phyloP scores from a whole-genome alignment of 768 basidiomycete species.

The Russula emetica region DNA sequence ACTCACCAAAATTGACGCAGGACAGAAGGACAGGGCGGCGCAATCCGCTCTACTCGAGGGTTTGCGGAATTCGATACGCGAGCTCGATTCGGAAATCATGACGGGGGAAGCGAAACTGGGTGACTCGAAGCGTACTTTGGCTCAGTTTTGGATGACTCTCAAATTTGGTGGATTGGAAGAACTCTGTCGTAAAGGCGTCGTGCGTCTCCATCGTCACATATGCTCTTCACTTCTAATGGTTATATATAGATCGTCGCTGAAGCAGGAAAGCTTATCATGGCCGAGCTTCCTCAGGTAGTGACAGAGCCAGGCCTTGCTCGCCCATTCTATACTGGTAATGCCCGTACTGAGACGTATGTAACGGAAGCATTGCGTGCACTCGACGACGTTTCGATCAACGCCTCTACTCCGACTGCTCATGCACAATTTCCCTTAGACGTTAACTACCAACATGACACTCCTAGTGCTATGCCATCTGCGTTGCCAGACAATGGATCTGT shows the following conservation, averaged over 20 bases:
- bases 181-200: conserved; percentile 73
- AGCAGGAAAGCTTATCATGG: conserved; percentile 49
- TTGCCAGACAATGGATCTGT: background rate
- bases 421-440: conserved; percentile 9
- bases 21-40: conserved; percentile 73
- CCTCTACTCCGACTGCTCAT: conserved; percentile 34
- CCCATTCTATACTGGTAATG: conserved; percentile 63
- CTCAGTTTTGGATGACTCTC: conserved; percentile 67
- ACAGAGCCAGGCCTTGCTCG: conserved; percentile 79
- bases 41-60: conserved; percentile 72
- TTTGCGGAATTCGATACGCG: conserved; percentile 70
- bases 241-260: conserved; percentile 48
- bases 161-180: conserved; percentile 88
- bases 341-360: conserved; percentile 56
- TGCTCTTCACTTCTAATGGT: conserved; percentile 4
- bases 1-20: conserved; percentile 82
- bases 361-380: conserved; percentile 59
- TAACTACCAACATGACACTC: background rate
- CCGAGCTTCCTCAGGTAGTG: conserved; percentile 69
- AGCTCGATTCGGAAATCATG: conserved; percentile 79
- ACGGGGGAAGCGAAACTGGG: conserved; percentile 73
- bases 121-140: conserved; percentile 74
- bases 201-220: conserved; percentile 30
- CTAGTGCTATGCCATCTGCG: background rate
- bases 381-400: conserved; percentile 47